Evolutionary conservation across 2,329 filamentous ascomycete species (phyloP).

Genomic region (Diaporthe eres): DNA sequence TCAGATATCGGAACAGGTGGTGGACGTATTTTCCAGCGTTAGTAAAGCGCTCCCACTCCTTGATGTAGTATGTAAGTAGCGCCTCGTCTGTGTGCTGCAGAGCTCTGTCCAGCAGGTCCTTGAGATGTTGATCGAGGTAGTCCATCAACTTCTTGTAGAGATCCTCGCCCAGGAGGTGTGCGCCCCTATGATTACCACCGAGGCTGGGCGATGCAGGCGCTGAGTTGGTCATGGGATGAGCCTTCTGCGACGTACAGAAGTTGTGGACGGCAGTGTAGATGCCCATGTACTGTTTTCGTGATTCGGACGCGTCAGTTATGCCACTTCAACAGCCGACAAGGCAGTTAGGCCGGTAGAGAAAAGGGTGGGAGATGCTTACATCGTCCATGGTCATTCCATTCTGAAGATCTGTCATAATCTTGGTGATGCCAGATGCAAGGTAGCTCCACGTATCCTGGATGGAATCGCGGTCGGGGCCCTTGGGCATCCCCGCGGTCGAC

Average conservation of each 20-base stretch:
- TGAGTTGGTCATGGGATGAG: conserved; percentile 51
- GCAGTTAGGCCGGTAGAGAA: neutral
- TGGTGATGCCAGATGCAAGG: conserved; percentile 87
- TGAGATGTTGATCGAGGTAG: conserved; percentile 85
- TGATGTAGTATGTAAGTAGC: conserved; percentile 91
- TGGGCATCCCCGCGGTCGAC: conserved; percentile 63
- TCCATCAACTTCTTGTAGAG: conserved; percentile 92
- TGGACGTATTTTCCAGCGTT: conserved; percentile 97
- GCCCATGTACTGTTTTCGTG: conserved; percentile 83
- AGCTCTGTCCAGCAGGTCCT: conserved; percentile 78
- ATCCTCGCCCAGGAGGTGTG: conserved; percentile 95
- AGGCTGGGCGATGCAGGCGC: conserved; percentile 68
- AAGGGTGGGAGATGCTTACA: conserved; percentile 59
- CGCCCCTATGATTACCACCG: conserved; percentile 52
- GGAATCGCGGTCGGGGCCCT: conserved; percentile 73
- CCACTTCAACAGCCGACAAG: conserved; percentile 40
- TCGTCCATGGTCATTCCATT: conserved; percentile 95
- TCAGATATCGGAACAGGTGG: conserved; percentile 95
- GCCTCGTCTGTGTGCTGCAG: conserved; percentile 90
- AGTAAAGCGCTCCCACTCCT: conserved; percentile 96
- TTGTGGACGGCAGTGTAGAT: conserved; percentile 98
- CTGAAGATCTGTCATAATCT: conserved; percentile 93
- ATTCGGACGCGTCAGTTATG: conserved; percentile 31
- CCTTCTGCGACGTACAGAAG: conserved; percentile 98
- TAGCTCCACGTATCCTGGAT: conserved; percentile 79